Evolutionary conservation across 179 eudicot species (phyloP).

Genomic region (Beta macrorhiza): DNA sequence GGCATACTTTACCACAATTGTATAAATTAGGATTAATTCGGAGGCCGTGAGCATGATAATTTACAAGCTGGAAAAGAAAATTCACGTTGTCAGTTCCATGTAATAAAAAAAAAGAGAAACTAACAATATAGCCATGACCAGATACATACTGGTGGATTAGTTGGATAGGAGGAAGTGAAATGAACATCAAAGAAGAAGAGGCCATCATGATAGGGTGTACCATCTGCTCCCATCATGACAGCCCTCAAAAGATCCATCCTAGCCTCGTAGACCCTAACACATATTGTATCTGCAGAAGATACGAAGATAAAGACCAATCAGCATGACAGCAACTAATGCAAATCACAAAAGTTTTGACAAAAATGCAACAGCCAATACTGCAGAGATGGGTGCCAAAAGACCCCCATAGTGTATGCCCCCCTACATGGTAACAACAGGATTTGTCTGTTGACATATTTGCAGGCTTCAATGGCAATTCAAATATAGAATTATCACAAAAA

Average conservation of each 20-base stretch:
- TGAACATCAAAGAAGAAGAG: slow-evolving; percentile 75
- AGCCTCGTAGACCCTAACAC: slow-evolving; percentile 71
- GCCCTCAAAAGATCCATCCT: slow-evolving; percentile 88
- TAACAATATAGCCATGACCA: slow-evolving; percentile 6
- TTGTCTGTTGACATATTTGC: background rate
- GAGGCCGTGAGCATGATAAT: slow-evolving; percentile 79
- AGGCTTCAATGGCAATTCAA: background rate
- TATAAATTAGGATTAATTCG: slow-evolving; percentile 80
- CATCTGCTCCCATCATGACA: slow-evolving; percentile 75
- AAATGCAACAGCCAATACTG: background rate
- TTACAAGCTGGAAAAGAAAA: slow-evolving; percentile 46
- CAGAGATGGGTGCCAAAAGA: background rate
- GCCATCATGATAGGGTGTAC: slow-evolving; percentile 91
- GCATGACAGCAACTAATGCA: background rate
- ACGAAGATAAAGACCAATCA: background rate
- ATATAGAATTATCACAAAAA: background rate
- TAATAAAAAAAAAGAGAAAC: slow-evolving; percentile 8
- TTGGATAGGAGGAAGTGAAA: slow-evolving; percentile 60
- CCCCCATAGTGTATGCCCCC: background rate
- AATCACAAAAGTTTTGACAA: background rate
- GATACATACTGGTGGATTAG: slow-evolving; percentile 66
- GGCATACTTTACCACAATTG: slow-evolving; percentile 71
- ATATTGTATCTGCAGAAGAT: slow-evolving; percentile 54
- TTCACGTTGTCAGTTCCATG: slow-evolving; percentile 13
- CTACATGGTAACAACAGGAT: background rate